A percentile compares a stretch with the other conserved stretches of the same genome.
phyloP scores from a whole-genome alignment of 176 grass and related monocot genomes.

The Rhynchospora breviuscula region DNA sequence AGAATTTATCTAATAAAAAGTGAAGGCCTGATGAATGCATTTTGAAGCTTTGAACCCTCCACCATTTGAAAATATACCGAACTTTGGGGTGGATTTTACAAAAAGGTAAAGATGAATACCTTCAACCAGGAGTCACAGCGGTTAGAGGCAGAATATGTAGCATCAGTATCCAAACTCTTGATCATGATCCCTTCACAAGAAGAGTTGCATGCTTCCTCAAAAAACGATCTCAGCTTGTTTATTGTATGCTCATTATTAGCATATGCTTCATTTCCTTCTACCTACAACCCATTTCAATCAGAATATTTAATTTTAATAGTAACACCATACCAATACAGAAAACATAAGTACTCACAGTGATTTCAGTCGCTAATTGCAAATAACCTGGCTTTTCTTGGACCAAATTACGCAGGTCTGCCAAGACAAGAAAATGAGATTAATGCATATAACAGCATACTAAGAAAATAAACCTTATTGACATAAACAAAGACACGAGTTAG shows the following conservation, averaged over 20 bases:
- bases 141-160: slow-evolving; percentile 86
- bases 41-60: background rate
- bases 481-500: background rate
- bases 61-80: background rate
- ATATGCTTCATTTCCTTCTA: slow-evolving; percentile 65
- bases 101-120: slow-evolving; percentile 25
- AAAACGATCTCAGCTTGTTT: slow-evolving; percentile 64
- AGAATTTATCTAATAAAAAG: background rate
- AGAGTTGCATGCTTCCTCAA: slow-evolving; percentile 63
- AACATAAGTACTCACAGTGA: slow-evolving; percentile 45
- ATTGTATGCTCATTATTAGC: slow-evolving; percentile 43
- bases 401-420: slow-evolving; percentile 57
- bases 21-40: background rate
- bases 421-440: slow-evolving; percentile 18
- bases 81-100: background rate
- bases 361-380: slow-evolving; percentile 73
- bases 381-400: slow-evolving; percentile 71
- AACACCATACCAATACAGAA: background rate
- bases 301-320: background rate
- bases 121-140: slow-evolving; percentile 84
- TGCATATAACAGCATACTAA: background rate
- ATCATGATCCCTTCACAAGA: slow-evolving; percentile 98
- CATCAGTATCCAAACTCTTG: slow-evolving; percentile 85
- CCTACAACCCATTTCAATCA: slow-evolving; percentile 29
- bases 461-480: background rate